Conservation (phyloP, 2,329 filamentous ascomycete species). For the Colletotrichum cereale region DNA sequence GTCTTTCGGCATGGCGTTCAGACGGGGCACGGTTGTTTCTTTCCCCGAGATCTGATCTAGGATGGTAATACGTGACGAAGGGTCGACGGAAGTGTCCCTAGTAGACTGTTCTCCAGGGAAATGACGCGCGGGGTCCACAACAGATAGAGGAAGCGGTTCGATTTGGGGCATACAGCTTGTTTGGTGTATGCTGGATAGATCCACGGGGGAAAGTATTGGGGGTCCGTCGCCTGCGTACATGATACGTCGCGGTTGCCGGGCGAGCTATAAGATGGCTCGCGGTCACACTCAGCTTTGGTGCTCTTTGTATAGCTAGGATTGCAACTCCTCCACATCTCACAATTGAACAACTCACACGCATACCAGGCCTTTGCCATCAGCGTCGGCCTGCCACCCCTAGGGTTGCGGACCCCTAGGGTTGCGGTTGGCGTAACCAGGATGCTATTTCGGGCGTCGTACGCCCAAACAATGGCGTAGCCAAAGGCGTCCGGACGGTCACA, state of each 20-base stretch:
- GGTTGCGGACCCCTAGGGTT: not conserved
- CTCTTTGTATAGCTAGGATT: conserved; percentile 29
- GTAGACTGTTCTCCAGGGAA: not conserved
- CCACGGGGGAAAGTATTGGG: not conserved
- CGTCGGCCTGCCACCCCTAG: not conserved
- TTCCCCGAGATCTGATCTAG: not conserved
- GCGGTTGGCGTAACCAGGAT: not conserved
- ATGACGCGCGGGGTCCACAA: not conserved
- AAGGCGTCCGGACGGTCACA: not conserved
- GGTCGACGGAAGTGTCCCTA: not conserved
- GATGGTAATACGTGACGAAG: not conserved
- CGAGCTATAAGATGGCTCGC: conserved; percentile 20
- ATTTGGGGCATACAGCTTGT: not conserved
- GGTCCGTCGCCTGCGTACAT: conserved; percentile 3
- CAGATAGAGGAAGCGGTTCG: not conserved
- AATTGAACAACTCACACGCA: not conserved
- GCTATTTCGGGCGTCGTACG: not conserved
- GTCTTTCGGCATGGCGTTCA: conserved; percentile 28
- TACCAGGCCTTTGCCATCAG: not conserved
- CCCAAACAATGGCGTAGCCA: not conserved
- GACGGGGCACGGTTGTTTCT: conserved; percentile 6
- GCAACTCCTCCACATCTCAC: conserved; percentile 14
- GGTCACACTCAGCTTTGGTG: conserved; percentile 22
- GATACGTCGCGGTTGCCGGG: conserved; percentile 16
- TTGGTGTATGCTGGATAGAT: not conserved